Evolutionary conservation across 257 asterid species (phyloP).

Genomic region (Euphrasia confusa): DNA sequence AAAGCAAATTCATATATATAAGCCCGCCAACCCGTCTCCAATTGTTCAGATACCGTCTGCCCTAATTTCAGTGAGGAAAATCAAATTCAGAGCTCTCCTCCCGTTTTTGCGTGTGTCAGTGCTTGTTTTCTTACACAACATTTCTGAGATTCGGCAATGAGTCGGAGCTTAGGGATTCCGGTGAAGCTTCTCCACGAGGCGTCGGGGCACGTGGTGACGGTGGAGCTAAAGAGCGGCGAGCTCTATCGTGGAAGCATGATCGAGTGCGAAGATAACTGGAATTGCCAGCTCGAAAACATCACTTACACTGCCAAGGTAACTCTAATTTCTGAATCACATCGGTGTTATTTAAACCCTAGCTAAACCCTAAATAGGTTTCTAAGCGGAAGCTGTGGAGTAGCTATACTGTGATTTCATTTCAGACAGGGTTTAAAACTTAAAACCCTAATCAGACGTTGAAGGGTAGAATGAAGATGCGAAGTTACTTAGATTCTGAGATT

Average conservation of each 20-base stretch:
- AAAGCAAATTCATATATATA: background rate
- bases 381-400: background rate
- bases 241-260: slow-evolving; percentile 89
- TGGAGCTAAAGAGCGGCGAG: slow-evolving; percentile 93
- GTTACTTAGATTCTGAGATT: background rate
- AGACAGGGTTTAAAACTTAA: background rate
- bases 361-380: background rate
- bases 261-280: slow-evolving; percentile 64
- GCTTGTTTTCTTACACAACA: too few species aligned
- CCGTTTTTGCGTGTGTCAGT: too few species aligned
- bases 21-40: background rate
- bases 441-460: background rate
- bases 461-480: background rate
- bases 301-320: slow-evolving; percentile 55
- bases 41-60: background rate
- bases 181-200: slow-evolving; percentile 99
- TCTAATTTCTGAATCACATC: background rate
- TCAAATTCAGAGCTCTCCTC: background rate
- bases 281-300: slow-evolving; percentile 54
- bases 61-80: background rate
- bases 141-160: slow-evolving; percentile 33
- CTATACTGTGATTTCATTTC: background rate
- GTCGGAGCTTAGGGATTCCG: slow-evolving; percentile 89
- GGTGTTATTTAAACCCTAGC: background rate
- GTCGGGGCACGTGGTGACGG: slow-evolving; percentile 86